Conservation (phyloP, 352 stramenopile species). For the Globisporangium acanthophoron region DNA sequence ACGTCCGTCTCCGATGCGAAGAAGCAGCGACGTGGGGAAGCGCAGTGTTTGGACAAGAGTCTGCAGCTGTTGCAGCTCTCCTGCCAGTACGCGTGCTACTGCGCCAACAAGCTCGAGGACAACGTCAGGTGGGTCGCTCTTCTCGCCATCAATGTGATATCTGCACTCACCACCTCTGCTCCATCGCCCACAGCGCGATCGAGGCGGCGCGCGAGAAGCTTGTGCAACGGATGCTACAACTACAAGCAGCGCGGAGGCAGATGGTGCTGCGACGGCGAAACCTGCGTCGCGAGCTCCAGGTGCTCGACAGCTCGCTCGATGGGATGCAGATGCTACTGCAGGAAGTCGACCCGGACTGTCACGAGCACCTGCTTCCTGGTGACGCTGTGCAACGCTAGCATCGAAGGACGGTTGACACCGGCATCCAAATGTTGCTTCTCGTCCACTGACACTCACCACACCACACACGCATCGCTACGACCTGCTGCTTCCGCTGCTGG, state of each 20-base stretch:
- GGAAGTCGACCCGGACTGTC: constrained; percentile 25
- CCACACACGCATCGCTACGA: neutral
- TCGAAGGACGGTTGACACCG: too few species aligned
- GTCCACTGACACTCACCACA: neutral
- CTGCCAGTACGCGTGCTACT: constrained; percentile 59
- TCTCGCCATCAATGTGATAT: neutral
- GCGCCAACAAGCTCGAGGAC: constrained; percentile 24
- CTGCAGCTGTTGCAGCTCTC: constrained; percentile 50
- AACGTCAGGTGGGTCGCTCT: constrained; percentile 20
- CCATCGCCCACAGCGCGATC: neutral
- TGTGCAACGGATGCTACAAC: constrained; percentile 1
- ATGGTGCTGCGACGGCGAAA: constrained; percentile 17
- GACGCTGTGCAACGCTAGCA: too few species aligned
- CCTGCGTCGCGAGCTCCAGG: constrained; percentile 26
- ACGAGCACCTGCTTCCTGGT: constrained; percentile 9
- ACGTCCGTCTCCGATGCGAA: neutral
- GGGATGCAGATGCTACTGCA: constrained; percentile 35
- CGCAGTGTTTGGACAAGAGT: constrained; percentile 15
- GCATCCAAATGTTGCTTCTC: neutral
- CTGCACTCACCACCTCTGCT: neutral
- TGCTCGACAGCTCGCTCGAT: constrained; percentile 28
- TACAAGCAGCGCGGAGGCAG: constrained; percentile 7
- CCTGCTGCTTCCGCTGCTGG: constrained; percentile 9
- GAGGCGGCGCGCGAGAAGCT: constrained; percentile 7
- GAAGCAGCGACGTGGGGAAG: neutral